These are phyloP conservation scores for Penicillium samsonianum DNA, from an alignment of 495 filamentous ascomycete species.

Conservation along the genomic window DNA sequence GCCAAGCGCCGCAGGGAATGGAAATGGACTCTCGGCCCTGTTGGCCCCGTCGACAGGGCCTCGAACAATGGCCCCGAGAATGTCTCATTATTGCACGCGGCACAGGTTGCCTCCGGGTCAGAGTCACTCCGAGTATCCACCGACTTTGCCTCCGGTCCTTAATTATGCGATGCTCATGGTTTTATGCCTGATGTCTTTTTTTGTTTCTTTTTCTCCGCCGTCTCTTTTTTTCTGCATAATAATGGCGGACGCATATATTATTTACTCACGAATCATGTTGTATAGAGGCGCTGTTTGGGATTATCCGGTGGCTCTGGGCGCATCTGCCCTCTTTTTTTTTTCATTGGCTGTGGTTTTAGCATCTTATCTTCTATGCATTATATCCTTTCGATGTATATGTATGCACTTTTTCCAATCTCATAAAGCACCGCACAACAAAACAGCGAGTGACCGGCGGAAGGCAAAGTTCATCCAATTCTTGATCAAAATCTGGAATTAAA, in stretches of 20 bases:
- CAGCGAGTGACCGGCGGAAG: too few species aligned
- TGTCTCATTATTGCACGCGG: conserved; percentile 3
- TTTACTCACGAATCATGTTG: conserved; percentile 23
- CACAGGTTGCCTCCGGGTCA: background rate
- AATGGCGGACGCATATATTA: conserved; percentile 24
- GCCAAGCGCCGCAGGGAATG: conserved; percentile 56
- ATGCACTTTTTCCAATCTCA: background rate
- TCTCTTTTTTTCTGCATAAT: conserved; percentile 2
- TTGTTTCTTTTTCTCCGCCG: background rate
- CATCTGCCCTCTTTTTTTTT: background rate
- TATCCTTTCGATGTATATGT: conserved; percentile 6
- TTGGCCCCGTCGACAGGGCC: conserved; percentile 41
- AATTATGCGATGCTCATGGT: conserved; percentile 2
- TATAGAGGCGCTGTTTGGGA: conserved; percentile 26
- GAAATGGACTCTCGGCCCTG: conserved; percentile 58
- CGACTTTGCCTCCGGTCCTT: background rate
- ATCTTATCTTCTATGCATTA: conserved; percentile 9
- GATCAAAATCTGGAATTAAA: too few species aligned
- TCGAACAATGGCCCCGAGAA: background rate
- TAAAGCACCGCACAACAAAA: background rate
- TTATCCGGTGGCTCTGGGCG: conserved; percentile 3
- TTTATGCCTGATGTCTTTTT: conserved; percentile 2
- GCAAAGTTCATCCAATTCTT: background rate
- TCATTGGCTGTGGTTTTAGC: background rate
- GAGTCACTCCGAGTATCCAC: conserved; percentile 2